Base-by-base conservation (phyloP, 2,329 filamentous ascomycete species). In the Acrocalymma vagum region DNA sequence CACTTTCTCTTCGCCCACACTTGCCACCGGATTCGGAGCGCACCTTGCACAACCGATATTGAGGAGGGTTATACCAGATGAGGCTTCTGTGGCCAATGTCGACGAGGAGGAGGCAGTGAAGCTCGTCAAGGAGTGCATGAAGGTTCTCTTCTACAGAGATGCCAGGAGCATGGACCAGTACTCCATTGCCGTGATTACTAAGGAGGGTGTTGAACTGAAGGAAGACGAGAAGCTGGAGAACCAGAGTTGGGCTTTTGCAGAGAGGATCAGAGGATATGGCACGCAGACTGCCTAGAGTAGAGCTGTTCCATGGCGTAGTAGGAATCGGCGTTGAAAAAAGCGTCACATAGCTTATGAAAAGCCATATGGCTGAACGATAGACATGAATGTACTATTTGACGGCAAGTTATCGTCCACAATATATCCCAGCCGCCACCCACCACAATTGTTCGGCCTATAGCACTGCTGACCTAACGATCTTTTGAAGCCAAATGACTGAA, bases 171-270 rank as follows among this genome's bases (percentile, higher is more conserved):
- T 94, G 74, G 91, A 96, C 74, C 81, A 82, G 58, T 99, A 96
- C 78, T 94, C 89, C 53, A 86, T 97, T 68, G 93, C 93, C 14
- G 81, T 97, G 38, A 81, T 99, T 41, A 94, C 89, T 40, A 88
- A 90, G 74, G 89, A 90, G 32, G 90, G 70, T n/a, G 85, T 97
- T 44, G 87, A 95, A 39, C 70, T 96, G 55, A 86, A 86, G 71
- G 84, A 95, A 73, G 77, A 88, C 61, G 88, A 95, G 78, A 85
- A 91, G 80, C 79, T 99, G 55, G 92, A 97, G 80, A 81, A 86
- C 62, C 93, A 97, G 81, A 96, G 91, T 81, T 97, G 93, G 94
- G 91, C 89, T 35, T 99, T 99, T 77, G 94, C 94, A 16, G 93
- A 97, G 69, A 82, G 86, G 60, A 96, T 99, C 72, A 87, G 84